A percentile compares a stretch with the other conserved stretches of the same genome.
These are phyloP conservation scores for Crucibulum laeve DNA, from an alignment of 768 basidiomycete species.

Conservation along the genomic window DNA sequence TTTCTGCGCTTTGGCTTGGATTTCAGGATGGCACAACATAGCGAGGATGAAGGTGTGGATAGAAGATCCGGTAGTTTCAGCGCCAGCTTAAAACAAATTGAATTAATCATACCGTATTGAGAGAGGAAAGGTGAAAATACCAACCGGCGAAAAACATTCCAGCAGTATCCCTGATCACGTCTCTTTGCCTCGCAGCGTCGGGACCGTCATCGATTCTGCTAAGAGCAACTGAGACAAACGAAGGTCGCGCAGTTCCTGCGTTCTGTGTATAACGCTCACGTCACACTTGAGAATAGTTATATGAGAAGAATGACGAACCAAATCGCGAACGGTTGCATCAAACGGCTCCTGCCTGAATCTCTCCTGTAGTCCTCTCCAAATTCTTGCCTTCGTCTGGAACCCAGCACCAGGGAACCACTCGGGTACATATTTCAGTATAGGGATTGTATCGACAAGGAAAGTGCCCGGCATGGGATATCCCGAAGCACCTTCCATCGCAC, in stretches of 20 bases:
- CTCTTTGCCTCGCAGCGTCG: neutral
- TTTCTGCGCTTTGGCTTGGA: conserved; percentile 29
- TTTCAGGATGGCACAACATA: conserved; percentile 22
- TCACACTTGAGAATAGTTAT: neutral
- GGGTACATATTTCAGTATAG: neutral
- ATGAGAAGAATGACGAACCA: neutral
- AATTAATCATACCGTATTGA: neutral
- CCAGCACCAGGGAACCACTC: conserved; percentile 3
- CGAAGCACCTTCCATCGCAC: neutral
- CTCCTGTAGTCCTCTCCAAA: neutral
- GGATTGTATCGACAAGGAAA: neutral
- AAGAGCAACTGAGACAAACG: neutral
- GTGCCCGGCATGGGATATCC: neutral
- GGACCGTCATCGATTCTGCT: neutral
- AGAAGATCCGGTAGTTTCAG: conserved; percentile 6
- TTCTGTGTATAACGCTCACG: neutral
- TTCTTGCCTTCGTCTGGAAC: neutral
- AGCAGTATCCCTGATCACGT: neutral
- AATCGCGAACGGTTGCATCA: neutral
- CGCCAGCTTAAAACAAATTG: conserved; percentile 4
- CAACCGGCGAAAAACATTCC: neutral
- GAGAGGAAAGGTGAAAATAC: neutral
- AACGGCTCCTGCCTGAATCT: neutral
- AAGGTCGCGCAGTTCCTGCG: neutral
- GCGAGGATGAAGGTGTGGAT: conserved; percentile 10